phyloP scores from a whole-genome alignment of 2,329 filamentous ascomycete species.

The Cordyceps cateniannulata region DNA sequence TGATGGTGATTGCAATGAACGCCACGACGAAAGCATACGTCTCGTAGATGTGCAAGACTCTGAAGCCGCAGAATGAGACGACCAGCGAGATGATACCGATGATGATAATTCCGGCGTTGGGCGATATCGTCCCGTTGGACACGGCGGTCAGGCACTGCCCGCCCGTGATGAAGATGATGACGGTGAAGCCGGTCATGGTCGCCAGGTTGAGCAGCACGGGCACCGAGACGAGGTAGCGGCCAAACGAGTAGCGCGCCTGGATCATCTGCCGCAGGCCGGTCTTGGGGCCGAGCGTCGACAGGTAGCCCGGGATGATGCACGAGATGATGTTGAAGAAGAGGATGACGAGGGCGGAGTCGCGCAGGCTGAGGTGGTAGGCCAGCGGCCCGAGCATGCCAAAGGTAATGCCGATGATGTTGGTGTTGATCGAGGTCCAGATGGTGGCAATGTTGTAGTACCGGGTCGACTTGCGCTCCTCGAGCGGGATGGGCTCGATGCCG shows the following conservation, averaged over 20 bases:
- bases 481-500: conserved; percentile 37
- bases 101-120: conserved; percentile 54
- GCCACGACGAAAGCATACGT: conserved; percentile 51
- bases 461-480: conserved; percentile 34
- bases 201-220: conserved; percentile 57
- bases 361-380: conserved; percentile 46
- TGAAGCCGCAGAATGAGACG: conserved; percentile 57
- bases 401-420: conserved; percentile 46
- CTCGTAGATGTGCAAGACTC: conserved; percentile 50
- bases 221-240: conserved; percentile 51
- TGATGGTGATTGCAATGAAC: conserved; percentile 47
- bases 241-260: conserved; percentile 57
- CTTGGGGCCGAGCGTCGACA: conserved; percentile 52
- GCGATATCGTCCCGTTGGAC: conserved; percentile 39
- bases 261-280: conserved; percentile 62
- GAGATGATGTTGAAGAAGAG: conserved; percentile 56
- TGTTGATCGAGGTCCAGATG: conserved; percentile 42
- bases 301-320: conserved; percentile 46
- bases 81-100: conserved; percentile 50
- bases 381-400: conserved; percentile 58
- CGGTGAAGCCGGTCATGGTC: conserved; percentile 56
- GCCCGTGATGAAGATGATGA: conserved; percentile 55
- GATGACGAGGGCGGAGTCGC: conserved; percentile 52
- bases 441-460: conserved; percentile 40
- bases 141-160: conserved; percentile 53